Base-by-base conservation (phyloP, 306 rosid genomes). In the Pyrus communis region DNA sequence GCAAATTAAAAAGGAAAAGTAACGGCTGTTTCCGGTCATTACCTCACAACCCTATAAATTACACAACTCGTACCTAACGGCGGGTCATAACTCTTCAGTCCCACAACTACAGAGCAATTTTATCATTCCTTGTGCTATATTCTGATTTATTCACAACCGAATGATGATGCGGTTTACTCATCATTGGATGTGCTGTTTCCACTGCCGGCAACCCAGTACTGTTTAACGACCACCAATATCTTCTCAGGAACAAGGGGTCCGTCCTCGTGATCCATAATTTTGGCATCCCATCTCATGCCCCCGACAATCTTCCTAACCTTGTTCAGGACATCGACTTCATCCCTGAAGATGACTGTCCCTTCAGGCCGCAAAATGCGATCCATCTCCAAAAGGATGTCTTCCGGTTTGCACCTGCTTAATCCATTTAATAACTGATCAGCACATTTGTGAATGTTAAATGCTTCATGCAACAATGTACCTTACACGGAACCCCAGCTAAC, bases 351-450 rank as follows among this genome's bases (percentile, higher is more conserved):
- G 82, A 90, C 85, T 0, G 87, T 43, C 52, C 99, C 99, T 85
- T 95, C 99, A 0, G 97, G 99, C 80, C 97, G 79, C 82, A 95
- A 79, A 38, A 95, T 88, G 33, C 99, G 92, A 71, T 95, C 99
- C 97, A 95, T 90, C 86, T 95, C 98, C 55, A 95, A 77, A 67
- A 95, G 97, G 62, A 95, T 90, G 87, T 92, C 97, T 84, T 92
- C 99, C 43, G 79, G 62, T 40, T 84, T 78, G 86, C 97, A 95
- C 85, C 96, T 92, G 91, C 82, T 73, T 57, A 25, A 38, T 25
- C 38, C 38, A 49, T 33, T 25, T 10, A 21, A 68, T 51, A 78
- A 68, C 30, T 19, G 4, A 69, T 43, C 42, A 74, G 43, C 33
- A 62, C 35, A 22, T 9, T 9, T 1, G 13, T 11, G 76, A 66